These are phyloP conservation scores for Aspergillus sp. DNA, from an alignment of 2,329 filamentous ascomycete species.

Conservation along the genomic window DNA sequence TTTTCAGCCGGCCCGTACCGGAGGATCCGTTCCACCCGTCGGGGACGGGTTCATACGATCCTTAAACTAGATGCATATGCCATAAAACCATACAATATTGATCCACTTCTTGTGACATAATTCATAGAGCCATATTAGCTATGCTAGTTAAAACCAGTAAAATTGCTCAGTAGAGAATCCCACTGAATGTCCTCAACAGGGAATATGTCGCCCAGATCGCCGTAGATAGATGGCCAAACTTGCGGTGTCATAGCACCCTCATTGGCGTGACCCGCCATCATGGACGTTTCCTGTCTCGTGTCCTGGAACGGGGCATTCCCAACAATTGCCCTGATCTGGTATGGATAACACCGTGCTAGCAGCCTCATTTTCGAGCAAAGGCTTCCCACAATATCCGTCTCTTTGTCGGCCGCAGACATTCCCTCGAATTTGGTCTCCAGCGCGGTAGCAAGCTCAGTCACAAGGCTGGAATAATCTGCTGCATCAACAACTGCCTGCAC, in stretches of 20 bases:
- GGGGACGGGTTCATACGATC: too few species aligned
- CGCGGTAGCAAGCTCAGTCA: constrained; percentile 1
- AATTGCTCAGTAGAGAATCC: constrained; percentile 19
- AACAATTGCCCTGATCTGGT: constrained; percentile 16
- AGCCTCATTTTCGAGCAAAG: constrained; percentile 21
- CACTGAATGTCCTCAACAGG: constrained; percentile 17
- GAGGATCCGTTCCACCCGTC: too few species aligned
- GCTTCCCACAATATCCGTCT: constrained; percentile 18
- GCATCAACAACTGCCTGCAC: background rate
- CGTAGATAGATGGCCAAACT: constrained; percentile 2
- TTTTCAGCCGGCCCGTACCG: too few species aligned
- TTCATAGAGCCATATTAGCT: background rate
- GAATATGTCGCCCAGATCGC: constrained; percentile 13
- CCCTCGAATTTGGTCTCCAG: constrained; percentile 13
- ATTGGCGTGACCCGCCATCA: background rate
- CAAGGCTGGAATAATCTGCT: background rate
- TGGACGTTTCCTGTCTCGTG: background rate
- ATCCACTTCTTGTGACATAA: background rate
- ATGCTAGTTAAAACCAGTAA: constrained; percentile 15
- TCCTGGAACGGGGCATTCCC: constrained; percentile 6
- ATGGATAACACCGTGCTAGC: constrained; percentile 19
- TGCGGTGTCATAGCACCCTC: background rate
- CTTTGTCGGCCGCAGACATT: constrained; percentile 15
- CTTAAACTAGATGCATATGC: too few species aligned
- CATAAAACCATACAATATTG: background rate